Evolutionary conservation across 495 filamentous ascomycete species (phyloP), one percentile per base, ranked within the genome.

Genomic region (Entonaema liquescens): DNA sequence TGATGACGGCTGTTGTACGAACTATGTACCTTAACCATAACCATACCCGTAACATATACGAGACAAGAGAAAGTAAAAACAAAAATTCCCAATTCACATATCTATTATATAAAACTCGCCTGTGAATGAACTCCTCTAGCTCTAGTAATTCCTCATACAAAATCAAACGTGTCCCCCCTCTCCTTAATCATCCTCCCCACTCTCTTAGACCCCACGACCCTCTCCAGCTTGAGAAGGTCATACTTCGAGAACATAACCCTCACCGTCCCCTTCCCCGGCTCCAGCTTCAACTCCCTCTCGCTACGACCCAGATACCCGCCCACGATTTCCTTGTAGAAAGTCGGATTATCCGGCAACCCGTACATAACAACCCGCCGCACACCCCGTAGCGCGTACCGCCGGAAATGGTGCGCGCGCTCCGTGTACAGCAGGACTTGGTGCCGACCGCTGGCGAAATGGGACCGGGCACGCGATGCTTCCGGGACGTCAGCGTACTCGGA

Each of bases 391-490:
- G 85, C 85, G 74, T 93, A 95, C 21, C 96, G 86, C 26, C 92
- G 84, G 83, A 98, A 99, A 78, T 99, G 96, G 80, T 98, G 96
- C 17, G 94, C 90, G 28, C 95, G 90, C 78, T 95, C 94, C 8
- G 93, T 94, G 79, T 98, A 98, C 17, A 99, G 83, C 36, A 99
- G 80, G 21, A 98, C 85, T 36, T 89, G 89, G 72, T 97, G 91
- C 28, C 92, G 84, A 5, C 94, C 95, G 49, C 80, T 90, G 63
- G 93, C 78, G 80, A 99, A 98, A 74, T 98, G 92, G 13, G 91
- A 92, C 7, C 95, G 85, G 19, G 96, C 92, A 19, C 95, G 90
- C 28, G 91, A 88, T 42, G 93, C 89, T 59, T 95, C 93, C 15
- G 87, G 83, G 5, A 88, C 79, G 44, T 90, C 85, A 0, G 92